Conservation (phyloP, 2,329 filamentous ascomycete genomes). For the Elsinoe australis region DNA sequence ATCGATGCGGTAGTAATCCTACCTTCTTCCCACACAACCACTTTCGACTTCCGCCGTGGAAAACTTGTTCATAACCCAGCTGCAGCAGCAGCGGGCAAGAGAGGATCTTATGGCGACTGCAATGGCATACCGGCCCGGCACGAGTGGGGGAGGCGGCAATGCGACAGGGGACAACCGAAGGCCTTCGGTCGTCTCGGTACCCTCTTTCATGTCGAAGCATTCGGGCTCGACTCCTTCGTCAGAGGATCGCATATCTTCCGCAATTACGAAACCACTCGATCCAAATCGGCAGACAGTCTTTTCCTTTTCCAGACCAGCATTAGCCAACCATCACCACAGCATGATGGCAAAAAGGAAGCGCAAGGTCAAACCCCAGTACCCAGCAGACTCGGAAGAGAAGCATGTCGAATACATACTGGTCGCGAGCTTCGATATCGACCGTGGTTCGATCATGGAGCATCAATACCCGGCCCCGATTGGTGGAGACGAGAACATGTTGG, state of each 20-base stretch:
- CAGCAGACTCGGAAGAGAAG: slow-evolving; percentile 52
- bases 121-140: slow-evolving; percentile 14
- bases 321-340: slow-evolving; percentile 8
- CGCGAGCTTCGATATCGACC: slow-evolving; percentile 93
- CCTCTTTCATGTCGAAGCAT: slow-evolving; percentile 19
- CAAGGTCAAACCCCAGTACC: slow-evolving; percentile 43
- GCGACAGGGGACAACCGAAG: slow-evolving; percentile 18
- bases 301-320: slow-evolving; percentile 14
- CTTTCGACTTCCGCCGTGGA: not conserved
- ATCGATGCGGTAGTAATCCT: not conserved
- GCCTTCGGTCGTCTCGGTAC: slow-evolving; percentile 28
- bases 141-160: slow-evolving; percentile 6
- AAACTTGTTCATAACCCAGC: not conserved
- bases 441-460: slow-evolving; percentile 95
- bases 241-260: slow-evolving; percentile 17
- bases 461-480: slow-evolving; percentile 93
- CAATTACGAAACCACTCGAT: slow-evolving; percentile 14
- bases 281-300: slow-evolving; percentile 9
- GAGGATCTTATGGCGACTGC: slow-evolving; percentile 30
- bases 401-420: slow-evolving; percentile 99
- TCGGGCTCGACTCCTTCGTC: slow-evolving; percentile 12
- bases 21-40: not conserved
- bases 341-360: slow-evolving; percentile 20
- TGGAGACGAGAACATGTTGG: slow-evolving; percentile 95
- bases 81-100: slow-evolving; percentile 9